Evolutionary conservation across 352 stramenopile species (phyloP).

Genomic region (Phytophthora colocasiae): DNA sequence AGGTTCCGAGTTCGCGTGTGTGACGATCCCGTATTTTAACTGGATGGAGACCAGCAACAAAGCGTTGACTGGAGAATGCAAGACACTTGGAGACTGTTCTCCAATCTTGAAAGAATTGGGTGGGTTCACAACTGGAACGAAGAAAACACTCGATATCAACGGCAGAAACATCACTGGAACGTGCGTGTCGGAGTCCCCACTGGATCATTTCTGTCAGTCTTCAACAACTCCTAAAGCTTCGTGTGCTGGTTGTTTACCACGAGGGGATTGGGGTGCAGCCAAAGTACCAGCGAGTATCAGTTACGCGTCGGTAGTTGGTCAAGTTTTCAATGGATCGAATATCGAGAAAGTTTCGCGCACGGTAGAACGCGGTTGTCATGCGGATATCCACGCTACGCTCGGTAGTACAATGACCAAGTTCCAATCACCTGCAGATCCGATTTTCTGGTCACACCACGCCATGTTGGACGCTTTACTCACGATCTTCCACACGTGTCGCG

Average conservation of each 20-base stretch:
- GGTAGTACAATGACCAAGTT: conserved; percentile 55
- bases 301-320: conserved; percentile 50
- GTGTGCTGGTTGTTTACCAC: conserved; percentile 53
- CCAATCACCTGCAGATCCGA: conserved; percentile 54
- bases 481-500: conserved; percentile 74
- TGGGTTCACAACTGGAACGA: conserved; percentile 22
- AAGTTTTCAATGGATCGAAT: conserved; percentile 49
- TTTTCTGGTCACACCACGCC: conserved; percentile 77
- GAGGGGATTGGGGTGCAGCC: conserved; percentile 43
- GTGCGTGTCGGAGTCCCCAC: conserved; percentile 42
- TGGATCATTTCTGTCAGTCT: conserved; percentile 67
- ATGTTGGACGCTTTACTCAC: conserved; percentile 66
- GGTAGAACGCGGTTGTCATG: conserved; percentile 56
- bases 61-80: conserved; percentile 46
- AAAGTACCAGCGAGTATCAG: conserved; percentile 42
- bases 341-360: conserved; percentile 55
- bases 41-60: conserved; percentile 60
- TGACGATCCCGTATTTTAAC: conserved; percentile 83
- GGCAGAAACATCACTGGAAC: conserved; percentile 37
- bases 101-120: conserved; percentile 48
- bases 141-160: conserved; percentile 45
- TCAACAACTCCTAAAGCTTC: conserved; percentile 1
- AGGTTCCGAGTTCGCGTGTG: conserved; percentile 52
- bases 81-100: conserved; percentile 52
- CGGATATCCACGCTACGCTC: conserved; percentile 55